Evolutionary conservation across 768 basidiomycete genomes (phyloP).

Genomic region (Lactifluus pinguis): DNA sequence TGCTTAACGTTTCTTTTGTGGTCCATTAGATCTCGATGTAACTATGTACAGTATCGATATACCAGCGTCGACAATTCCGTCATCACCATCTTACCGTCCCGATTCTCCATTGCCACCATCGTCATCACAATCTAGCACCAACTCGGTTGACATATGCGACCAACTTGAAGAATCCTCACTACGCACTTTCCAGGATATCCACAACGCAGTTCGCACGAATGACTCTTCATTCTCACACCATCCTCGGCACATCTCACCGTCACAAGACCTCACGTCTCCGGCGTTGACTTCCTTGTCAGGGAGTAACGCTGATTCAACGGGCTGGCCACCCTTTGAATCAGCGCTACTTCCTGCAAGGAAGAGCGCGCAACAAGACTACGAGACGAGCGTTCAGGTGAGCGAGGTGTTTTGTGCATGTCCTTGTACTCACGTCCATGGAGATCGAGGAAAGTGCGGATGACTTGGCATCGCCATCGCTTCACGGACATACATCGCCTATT

Average conservation of each 20-base stretch:
- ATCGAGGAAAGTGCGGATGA: no score
- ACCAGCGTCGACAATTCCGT: neutral
- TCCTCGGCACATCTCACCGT: no score
- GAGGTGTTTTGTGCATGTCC: no score
- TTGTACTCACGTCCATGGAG: no score
- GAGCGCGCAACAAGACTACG: no score
- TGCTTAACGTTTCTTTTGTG: neutral
- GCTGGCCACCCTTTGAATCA: slow-evolving; percentile 12
- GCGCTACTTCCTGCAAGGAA: neutral
- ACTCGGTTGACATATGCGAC: neutral
- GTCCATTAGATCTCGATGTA: neutral
- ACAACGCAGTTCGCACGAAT: neutral
- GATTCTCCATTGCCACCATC: neutral
- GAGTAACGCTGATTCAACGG: neutral
- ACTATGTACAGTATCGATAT: neutral
- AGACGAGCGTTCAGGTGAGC: no score
- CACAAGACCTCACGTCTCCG: no score
- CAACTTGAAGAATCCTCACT: neutral
- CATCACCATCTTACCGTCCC: neutral
- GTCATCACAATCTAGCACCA: neutral
- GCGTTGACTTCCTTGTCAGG: neutral
- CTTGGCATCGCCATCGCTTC: no score
- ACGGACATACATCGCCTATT: neutral
- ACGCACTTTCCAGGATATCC: neutral
- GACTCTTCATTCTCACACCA: neutral